These are phyloP conservation scores for Allantophomopsis cytisporea DNA, from an alignment of 2,329 filamentous ascomycete genomes.

Conservation along the genomic window DNA sequence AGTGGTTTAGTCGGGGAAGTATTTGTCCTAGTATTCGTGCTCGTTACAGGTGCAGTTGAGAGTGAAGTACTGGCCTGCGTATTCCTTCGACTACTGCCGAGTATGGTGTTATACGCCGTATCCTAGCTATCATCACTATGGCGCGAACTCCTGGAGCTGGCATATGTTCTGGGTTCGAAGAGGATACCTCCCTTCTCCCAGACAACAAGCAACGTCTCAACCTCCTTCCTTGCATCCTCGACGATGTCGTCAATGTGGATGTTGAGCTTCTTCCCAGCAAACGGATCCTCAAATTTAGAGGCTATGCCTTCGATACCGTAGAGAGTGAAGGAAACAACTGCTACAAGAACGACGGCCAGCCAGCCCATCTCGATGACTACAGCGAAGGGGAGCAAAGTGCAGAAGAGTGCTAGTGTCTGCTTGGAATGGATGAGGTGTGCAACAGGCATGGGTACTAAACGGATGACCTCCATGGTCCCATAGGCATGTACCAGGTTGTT, in stretches of 20 bases:
- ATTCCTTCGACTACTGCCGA: no score
- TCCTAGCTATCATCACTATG: no score
- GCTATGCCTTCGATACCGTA: slow-evolving; percentile 45
- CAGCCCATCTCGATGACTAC: slow-evolving; percentile 49
- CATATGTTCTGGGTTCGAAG: no score
- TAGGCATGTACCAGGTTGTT: slow-evolving; percentile 43
- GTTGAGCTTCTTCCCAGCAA: slow-evolving; percentile 51
- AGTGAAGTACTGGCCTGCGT: no score
- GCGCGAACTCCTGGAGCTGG: no score
- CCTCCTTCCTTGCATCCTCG: slow-evolving; percentile 43
- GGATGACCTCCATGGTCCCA: slow-evolving; percentile 51
- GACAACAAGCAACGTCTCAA: slow-evolving; percentile 41
- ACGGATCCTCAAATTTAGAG: slow-evolving; percentile 47
- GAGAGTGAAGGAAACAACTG: slow-evolving; percentile 46
- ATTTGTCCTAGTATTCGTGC: no score
- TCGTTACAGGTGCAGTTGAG: no score
- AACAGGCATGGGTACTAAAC: slow-evolving; percentile 48
- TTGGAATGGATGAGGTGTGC: slow-evolving; percentile 52
- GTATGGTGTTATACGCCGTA: no score
- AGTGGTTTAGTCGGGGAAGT: no score
- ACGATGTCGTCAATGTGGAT: slow-evolving; percentile 56
- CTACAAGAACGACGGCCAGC: slow-evolving; percentile 45
- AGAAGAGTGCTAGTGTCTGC: slow-evolving; percentile 48
- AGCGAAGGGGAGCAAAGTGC: slow-evolving; percentile 45
- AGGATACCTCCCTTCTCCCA: slow-evolving; percentile 24